A percentile compares a stretch with the other conserved stretches of the same genome.
Evolutionary conservation across 2,329 filamentous ascomycete genomes (phyloP).

Genomic region (Fusarium mundagurra): DNA sequence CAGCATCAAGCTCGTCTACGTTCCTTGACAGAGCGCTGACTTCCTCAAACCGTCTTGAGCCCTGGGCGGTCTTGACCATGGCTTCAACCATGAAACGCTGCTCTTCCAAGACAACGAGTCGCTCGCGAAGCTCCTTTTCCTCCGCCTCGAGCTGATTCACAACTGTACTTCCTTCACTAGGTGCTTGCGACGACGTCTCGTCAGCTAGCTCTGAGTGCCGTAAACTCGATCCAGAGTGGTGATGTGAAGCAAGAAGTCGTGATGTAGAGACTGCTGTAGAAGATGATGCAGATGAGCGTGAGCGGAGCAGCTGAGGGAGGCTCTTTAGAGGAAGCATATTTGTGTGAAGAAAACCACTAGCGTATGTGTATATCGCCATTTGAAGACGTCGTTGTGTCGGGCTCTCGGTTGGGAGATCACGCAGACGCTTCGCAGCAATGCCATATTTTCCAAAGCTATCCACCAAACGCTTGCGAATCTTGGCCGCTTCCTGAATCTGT

Average conservation of each 20-base stretch:
- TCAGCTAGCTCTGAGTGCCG: conserved; percentile 59
- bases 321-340: conserved; percentile 91
- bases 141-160: conserved; percentile 76
- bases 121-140: conserved; percentile 83
- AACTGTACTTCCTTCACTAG: conserved; percentile 63
- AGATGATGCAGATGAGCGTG: conserved; percentile 51
- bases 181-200: conserved; percentile 56
- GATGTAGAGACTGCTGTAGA: conserved; percentile 39
- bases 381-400: conserved; percentile 80
- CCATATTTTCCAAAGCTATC: conserved; percentile 93
- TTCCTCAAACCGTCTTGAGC: conserved; percentile 84
- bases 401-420: conserved; percentile 79
- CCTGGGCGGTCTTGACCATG: conserved; percentile 83
- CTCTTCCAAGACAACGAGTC: conserved; percentile 86
- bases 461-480: conserved; percentile 87
- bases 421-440: conserved; percentile 79
- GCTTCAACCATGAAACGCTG: conserved; percentile 89
- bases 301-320: conserved; percentile 71
- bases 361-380: conserved; percentile 82
- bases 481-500: conserved; percentile 85
- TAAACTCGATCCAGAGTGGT: conserved; percentile 50
- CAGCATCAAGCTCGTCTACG: conserved; percentile 80
- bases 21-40: conserved; percentile 82
- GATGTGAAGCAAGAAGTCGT: conserved; percentile 47
- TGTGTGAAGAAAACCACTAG: conserved; percentile 83